Evolutionary conservation across 225 moss, liverwort and hornwort genomes (phyloP), one percentile per base, ranked within the genome.

Genomic region (Sphagnum tenellum): DNA sequence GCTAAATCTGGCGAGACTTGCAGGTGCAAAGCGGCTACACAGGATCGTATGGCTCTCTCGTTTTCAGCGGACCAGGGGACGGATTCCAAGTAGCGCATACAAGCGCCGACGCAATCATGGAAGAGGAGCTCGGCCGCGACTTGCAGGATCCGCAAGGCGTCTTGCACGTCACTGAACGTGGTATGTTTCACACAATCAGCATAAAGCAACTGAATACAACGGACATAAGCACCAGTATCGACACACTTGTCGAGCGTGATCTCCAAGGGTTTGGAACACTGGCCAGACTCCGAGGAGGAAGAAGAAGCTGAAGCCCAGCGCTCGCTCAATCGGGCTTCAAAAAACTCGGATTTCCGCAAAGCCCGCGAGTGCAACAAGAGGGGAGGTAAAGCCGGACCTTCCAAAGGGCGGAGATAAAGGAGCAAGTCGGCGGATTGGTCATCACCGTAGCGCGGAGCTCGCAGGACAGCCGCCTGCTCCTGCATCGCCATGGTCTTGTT

Each of bases 161-260:
- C 98, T 72, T 90, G 89, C 3, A 93, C 90, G 54, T 88, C 77
- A 8, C 71, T 68, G 29, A 98, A 98, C 45, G 90, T 83, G 0
- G 83, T 93, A 48, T 93, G 90, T 70, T 98, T 93, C n/a, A 93
- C 89, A n/a, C 90, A 83, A 71, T 93, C 76, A 2, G 89, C 93
- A 64, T 98, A 98, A 3, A 98, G 45, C 60, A 98, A 63, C 58
- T 98, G 90, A 66, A 98, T 82, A 64, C 98, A 98, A 47, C 93
- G 78, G 11, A 98, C 79, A 50, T 93, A 98, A 13, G 77, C 79
- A 64, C 77, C 83, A 9, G 93, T 87, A 70, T 98, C 78, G 2
- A 72, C 76, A 64, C 90, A 93, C 57, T 84, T 93, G 55, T 98
- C 90, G 50, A 98, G 60, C 4, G 82, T 90, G 10, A 98, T 89